Evolutionary conservation across 1,139 yeast species (phyloP), one percentile per base, ranked within the genome.

Genomic region (Debaryomyces sp.): DNA sequence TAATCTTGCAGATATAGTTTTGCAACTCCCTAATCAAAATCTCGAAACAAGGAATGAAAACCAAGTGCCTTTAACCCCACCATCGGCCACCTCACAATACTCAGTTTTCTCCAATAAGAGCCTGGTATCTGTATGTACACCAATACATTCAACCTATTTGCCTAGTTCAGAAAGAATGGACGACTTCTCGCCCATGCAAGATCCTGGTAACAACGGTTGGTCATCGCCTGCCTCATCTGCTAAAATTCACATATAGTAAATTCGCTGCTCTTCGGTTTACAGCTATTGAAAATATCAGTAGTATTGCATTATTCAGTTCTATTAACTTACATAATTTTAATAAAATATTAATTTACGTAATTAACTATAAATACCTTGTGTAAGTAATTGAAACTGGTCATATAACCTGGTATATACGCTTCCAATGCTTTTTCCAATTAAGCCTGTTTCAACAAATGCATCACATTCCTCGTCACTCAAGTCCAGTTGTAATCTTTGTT

Each of bases 301-400:
- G 35, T 38, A 34, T 46, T 46, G 46, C 46, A 46, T 46, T 41
- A 37, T 46, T 46, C 43, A 43, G 39, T 46, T 46, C 46, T 46
- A 37, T 37, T 42, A 39, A 36, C 35, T 36, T 39, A 41, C 42
- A 45, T 40, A 35, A 38, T 34, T 35, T 45, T 41, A 41, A 32
- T 35, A 35, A 43, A 34, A 36, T 43, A 35, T 43, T 29, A 18
- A 36, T 35, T 32, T 29, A 40, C 34, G 38, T 13, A 44, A 21
- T 57, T 52, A 84, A 60, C 87, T 85, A 64, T 89, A 91, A 24
- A 92, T 94, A 38, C 99, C 99, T 67, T 94, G 99, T 0, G 98
- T 91, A 45, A 91, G 70, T 66, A 94, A 71, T 70, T 94, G 99
- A 70, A 88, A 94, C 66, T 92, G 98, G 64, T 94, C 99, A 62